Base-by-base conservation (phyloP, 2,329 filamentous ascomycete genomes). In the Bipolaris zeicola region DNA sequence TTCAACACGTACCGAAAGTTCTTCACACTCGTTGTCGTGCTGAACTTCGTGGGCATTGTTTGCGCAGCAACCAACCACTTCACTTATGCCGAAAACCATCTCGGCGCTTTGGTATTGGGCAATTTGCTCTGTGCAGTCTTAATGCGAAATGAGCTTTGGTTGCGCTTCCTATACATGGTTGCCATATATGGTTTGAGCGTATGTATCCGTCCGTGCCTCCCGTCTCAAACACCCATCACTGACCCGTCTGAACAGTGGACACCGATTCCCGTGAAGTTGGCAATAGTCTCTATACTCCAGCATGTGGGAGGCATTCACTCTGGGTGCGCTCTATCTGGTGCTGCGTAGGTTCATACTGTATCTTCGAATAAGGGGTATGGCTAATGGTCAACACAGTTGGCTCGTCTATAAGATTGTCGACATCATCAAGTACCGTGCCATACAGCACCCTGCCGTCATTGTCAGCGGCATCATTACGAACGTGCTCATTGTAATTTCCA, bases 1-100 rank as follows among this genome's bases (percentile, higher is more conserved):
- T 74, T 72, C 64, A 74, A 75, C 57, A 72, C 68, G 2, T 75
- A 75, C 53, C 66, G 72, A 24, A 73, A 72, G 47, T 72, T 75
- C 57, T 75, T 75, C 58, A 71, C 65, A 1, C 67, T 74, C 26
- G 67, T 75, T 22, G 65, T 65, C 5, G 44, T 67, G 16, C 60
- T 74, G 26, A 75, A 75, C 53, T 38, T 72, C 33, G 56, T 62
- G 42, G 71, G 69, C 6, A 73, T 75, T 43, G 57, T 72, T 41
- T 41, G 74, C 50, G 63, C 70, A 1, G 69, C 69, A 16, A 50
- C 66, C n/a, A 64, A 63, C 33, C 57, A 58, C 24, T 75, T 75
- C 46, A 43, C 46, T 1, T 75, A 75, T 38, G 72, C 68, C 2
- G 70, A 73, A 54, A 66, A 72, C 16, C 72, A 75, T 38, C 57